Base-by-base conservation (phyloP, 345 rosid genomes). In the Salix arbutifolia region DNA sequence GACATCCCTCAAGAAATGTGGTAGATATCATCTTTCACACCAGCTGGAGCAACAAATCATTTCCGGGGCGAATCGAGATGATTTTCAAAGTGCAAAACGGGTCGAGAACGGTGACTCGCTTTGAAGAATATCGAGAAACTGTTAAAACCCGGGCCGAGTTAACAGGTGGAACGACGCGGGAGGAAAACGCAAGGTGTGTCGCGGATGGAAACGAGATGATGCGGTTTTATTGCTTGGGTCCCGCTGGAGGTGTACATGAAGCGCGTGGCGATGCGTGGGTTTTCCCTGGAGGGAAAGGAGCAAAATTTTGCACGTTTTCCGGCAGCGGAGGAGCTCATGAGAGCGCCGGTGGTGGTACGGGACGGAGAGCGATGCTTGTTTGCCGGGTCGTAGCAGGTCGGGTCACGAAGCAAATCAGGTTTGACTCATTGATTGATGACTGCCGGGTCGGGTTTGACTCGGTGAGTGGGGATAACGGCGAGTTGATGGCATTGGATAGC, bases 201-300 rank as follows among this genome's bases (percentile, higher is more conserved):
- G 98, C 99, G 5, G 99, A 96, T 48, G 99, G 99, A 31, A 96
- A 96, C 79, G 99, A 96, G 87, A 90, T 93, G 62, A 96, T 96
- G 99, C 88, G 98, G 83, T 96, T 96, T 78, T 88, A 89, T 28
- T 90, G 92, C 76, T 74, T 90, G 69, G 99, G 99, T 3, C 89
- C 97, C n/a, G 85, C 90, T 4, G 84, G 81, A 3, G 77, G 78
- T 6, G 77, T 67, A 16, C 58, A 64, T 4, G 78, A 76, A 19
- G 67, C 52, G 3, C 68, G 78, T 18, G 74, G 84, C 11, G 89
- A 88, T 65, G 87, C 88, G 74, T 92, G 94, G 96, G 79, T 73
- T 0, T 84, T 92, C 65, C 90, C 90, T 0, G 84, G 89, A 0
- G 83, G 85, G 1, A 93, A 92, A 69, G 97, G 89, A 5, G 80